These are phyloP conservation scores for Karstenula rhodostoma DNA, from an alignment of 2,329 filamentous ascomycete genomes.

Conservation along the genomic window DNA sequence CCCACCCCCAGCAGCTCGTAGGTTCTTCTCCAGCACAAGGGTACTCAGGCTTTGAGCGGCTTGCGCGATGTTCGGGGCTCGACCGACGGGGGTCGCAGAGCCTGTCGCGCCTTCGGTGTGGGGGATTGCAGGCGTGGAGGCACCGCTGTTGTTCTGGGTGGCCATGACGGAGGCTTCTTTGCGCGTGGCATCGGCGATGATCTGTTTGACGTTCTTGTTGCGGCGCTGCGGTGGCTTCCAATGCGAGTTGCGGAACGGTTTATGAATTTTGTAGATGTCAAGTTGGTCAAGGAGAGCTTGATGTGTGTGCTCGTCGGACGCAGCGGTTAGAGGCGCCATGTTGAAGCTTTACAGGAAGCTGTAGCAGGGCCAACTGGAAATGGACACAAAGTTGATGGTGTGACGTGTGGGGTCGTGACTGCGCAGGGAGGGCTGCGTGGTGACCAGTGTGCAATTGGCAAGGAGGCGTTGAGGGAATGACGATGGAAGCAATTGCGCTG, in stretches of 20 bases:
- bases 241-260: constrained; percentile 86
- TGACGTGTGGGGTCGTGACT: neutral
- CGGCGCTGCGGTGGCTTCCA: constrained; percentile 95
- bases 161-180: constrained; percentile 89
- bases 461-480: neutral
- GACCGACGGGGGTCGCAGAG: constrained; percentile 60
- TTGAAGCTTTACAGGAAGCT: constrained; percentile 15
- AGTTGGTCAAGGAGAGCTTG: constrained; percentile 87
- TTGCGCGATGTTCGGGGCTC: constrained; percentile 76
- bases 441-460: neutral
- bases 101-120: constrained; percentile 46
- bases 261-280: constrained; percentile 85
- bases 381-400: neutral
- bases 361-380: neutral
- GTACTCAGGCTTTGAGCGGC: constrained; percentile 86
- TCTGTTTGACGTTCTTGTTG: constrained; percentile 99
- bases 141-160: constrained; percentile 82
- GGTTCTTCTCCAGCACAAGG: constrained; percentile 85
- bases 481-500: neutral
- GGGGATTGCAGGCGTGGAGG: constrained; percentile 67
- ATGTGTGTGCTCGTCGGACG: constrained; percentile 79
- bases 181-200: constrained; percentile 85
- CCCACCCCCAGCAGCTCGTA: constrained; percentile 40
- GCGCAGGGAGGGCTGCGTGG: neutral
- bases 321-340: constrained; percentile 70